These are phyloP conservation scores for Lojkania enalia DNA, from an alignment of 2,329 filamentous ascomycete species.

Conservation along the genomic window DNA sequence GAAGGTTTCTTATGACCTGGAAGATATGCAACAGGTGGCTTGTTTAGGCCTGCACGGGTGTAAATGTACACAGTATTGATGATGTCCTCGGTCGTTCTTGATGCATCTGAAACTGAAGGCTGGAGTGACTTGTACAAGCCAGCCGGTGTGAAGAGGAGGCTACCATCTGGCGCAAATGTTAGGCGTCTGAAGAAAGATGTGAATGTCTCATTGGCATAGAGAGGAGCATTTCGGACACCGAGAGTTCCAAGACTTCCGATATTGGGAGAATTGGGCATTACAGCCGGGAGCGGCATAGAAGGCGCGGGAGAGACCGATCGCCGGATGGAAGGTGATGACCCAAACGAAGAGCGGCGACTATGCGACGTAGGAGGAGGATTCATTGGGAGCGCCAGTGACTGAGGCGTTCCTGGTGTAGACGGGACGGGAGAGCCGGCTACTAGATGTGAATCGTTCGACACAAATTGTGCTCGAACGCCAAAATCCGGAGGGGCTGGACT, in stretches of 20 bases:
- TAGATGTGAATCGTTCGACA: conserved; percentile 58
- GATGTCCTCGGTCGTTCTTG: conserved; percentile 78
- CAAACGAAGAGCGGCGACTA: conserved; percentile 92
- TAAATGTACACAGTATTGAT: conserved; percentile 99
- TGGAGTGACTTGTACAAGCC: conserved; percentile 90
- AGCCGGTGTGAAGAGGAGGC: conserved; percentile 88
- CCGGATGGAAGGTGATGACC: conserved; percentile 73
- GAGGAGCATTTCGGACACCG: conserved; percentile 74
- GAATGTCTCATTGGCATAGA: conserved; percentile 95
- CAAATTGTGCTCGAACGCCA: conserved; percentile 66
- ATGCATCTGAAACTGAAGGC: conserved; percentile 64
- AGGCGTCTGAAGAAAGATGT: conserved; percentile 95
- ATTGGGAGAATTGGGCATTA: conserved; percentile 92
- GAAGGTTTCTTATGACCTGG: conserved; percentile 98
- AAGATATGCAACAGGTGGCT: conserved; percentile 90
- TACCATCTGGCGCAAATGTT: conserved; percentile 94
- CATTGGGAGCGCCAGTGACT: conserved; percentile 88
- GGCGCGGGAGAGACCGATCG: conserved; percentile 92
- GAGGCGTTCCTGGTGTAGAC: conserved; percentile 91
- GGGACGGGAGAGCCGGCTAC: conserved; percentile 76
- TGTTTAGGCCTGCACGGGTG: conserved; percentile 93
- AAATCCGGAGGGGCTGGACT: conserved; percentile 91
- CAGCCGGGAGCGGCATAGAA: conserved; percentile 88
- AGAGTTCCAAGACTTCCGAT: conserved; percentile 57
- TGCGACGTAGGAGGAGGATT: conserved; percentile 92